Percentiles rank a stretch among this genome's conserved stretches.
phyloP scores from a whole-genome alignment of 2,329 filamentous ascomycete species.

The Trichoderma afroharzianum region DNA sequence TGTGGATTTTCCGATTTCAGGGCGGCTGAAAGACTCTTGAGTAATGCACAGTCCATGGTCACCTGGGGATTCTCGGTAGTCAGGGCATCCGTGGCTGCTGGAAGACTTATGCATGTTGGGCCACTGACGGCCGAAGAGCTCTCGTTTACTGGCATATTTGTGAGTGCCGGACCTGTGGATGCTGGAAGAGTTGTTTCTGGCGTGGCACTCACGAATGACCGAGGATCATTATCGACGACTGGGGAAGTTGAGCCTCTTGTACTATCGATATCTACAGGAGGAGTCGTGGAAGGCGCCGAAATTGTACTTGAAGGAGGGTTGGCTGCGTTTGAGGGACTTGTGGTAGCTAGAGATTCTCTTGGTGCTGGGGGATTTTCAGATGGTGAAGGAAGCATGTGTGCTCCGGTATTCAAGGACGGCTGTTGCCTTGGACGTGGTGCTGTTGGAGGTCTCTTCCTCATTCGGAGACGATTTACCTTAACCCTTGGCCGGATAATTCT shows the following conservation, averaged over 20 bases:
- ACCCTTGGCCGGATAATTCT: not conserved
- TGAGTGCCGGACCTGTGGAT: not conserved
- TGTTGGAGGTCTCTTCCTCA: not conserved
- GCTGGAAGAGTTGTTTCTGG: not conserved
- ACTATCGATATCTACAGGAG: too few species aligned
- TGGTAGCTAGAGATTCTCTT: not conserved
- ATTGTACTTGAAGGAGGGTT: not conserved
- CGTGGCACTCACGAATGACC: not conserved
- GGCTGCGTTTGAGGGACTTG: too few species aligned
- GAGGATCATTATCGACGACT: not conserved
- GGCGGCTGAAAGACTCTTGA: not conserved
- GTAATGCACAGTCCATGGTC: not conserved
- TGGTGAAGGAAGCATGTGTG: not conserved
- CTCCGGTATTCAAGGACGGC: not conserved
- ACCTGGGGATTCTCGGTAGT: not conserved
- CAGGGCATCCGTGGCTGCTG: not conserved
- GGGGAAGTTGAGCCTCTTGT: not conserved
- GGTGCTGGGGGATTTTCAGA: not conserved
- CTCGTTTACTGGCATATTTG: not conserved
- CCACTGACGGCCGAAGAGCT: not conserved
- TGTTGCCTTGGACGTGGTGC: not conserved
- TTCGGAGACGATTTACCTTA: not conserved
- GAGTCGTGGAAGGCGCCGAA: not conserved
- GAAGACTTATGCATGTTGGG: not conserved
- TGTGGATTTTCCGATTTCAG: not conserved